Conservation (phyloP, 805 yeast genomes). For the Soucietia sequanensis region DNA sequence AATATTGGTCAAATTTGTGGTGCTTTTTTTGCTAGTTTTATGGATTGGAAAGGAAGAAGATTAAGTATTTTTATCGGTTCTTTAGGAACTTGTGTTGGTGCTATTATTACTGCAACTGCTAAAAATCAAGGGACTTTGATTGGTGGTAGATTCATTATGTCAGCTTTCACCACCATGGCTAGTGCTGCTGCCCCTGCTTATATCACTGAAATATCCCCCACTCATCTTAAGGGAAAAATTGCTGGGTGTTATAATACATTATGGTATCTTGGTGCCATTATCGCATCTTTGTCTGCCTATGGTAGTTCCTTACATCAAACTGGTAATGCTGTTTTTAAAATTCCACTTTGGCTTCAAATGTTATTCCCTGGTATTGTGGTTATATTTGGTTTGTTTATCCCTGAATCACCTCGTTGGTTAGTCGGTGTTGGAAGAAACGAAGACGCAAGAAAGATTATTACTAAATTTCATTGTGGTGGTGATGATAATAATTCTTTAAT, state of each 20-base stretch:
- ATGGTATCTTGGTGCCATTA: slow-evolving; percentile 40
- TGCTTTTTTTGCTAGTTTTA: slow-evolving; percentile 19
- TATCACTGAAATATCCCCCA: slow-evolving; percentile 47
- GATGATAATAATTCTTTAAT: slow-evolving; percentile 21
- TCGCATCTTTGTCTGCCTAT: slow-evolving; percentile 31
- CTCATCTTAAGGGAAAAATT: slow-evolving; percentile 35
- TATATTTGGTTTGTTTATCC: slow-evolving; percentile 29
- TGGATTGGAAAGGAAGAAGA: slow-evolving; percentile 42
- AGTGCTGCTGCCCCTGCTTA: slow-evolving; percentile 43
- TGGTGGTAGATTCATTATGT: slow-evolving; percentile 44
- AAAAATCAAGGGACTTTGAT: slow-evolving; percentile 28
- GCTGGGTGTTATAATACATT: slow-evolving; percentile 35
- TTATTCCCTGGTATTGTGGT: slow-evolving; percentile 43
- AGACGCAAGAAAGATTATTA: slow-evolving; percentile 22
- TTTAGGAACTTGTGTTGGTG: slow-evolving; percentile 23
- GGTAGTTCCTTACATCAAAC: slow-evolving; percentile 35
- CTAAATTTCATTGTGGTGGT: slow-evolving; percentile 11
- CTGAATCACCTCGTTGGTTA: slow-evolving; percentile 51
- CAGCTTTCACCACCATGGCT: slow-evolving; percentile 40
- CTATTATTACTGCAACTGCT: slow-evolving; percentile 28
- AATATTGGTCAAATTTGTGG: slow-evolving; percentile 31
- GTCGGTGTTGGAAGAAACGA: slow-evolving; percentile 28
- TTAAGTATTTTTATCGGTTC: slow-evolving; percentile 21
- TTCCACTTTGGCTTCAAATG: slow-evolving; percentile 18
- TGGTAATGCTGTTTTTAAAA: slow-evolving; percentile 30